Percentiles rank a stretch among this genome's conserved stretches.
These are phyloP conservation scores for Clarireedia sp. DNA, from an alignment of 2,329 filamentous ascomycete species.

Conservation along the genomic window DNA sequence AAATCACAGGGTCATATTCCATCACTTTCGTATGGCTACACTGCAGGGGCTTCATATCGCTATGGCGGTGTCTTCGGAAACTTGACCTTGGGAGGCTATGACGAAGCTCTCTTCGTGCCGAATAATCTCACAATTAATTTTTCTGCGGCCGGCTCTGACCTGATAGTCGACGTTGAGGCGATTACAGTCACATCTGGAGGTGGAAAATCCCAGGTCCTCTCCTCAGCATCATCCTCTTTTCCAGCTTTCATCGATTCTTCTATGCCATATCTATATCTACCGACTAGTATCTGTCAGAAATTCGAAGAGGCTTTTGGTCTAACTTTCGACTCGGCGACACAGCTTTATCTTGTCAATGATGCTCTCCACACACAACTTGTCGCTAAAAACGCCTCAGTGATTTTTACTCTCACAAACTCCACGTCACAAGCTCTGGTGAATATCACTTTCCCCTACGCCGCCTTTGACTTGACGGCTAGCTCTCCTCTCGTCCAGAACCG, in stretches of 20 bases:
- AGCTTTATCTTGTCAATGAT: slow-evolving; percentile 32
- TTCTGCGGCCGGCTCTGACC: slow-evolving; percentile 30
- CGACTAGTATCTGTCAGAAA: slow-evolving; percentile 29
- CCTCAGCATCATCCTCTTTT: slow-evolving; percentile 12
- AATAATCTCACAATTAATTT: slow-evolving; percentile 34
- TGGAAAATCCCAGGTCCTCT: slow-evolving; percentile 12
- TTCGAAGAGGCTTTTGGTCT: slow-evolving; percentile 33
- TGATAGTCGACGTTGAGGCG: slow-evolving; percentile 33
- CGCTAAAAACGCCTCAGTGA: slow-evolving; percentile 29
- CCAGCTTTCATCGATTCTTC: slow-evolving; percentile 32
- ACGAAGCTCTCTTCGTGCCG: slow-evolving; percentile 33
- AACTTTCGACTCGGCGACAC: slow-evolving; percentile 29
- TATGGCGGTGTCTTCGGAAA: slow-evolving; percentile 17
- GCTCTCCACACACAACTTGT: slow-evolving; percentile 21
- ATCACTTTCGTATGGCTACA: slow-evolving; percentile 37
- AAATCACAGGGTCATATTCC: slow-evolving; percentile 33
- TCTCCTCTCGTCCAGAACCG: slow-evolving; percentile 27
- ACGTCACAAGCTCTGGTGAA: slow-evolving; percentile 25
- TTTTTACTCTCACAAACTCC: slow-evolving; percentile 30
- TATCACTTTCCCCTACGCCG: slow-evolving; percentile 33
- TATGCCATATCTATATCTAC: slow-evolving; percentile 34
- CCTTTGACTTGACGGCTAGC: slow-evolving; percentile 32
- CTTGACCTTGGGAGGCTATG: slow-evolving; percentile 31
- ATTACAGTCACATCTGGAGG: slow-evolving; percentile 20
- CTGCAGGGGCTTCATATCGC: slow-evolving; percentile 35